Conservation (phyloP, 345 rosid species). For the Brassica rapa region DNA sequence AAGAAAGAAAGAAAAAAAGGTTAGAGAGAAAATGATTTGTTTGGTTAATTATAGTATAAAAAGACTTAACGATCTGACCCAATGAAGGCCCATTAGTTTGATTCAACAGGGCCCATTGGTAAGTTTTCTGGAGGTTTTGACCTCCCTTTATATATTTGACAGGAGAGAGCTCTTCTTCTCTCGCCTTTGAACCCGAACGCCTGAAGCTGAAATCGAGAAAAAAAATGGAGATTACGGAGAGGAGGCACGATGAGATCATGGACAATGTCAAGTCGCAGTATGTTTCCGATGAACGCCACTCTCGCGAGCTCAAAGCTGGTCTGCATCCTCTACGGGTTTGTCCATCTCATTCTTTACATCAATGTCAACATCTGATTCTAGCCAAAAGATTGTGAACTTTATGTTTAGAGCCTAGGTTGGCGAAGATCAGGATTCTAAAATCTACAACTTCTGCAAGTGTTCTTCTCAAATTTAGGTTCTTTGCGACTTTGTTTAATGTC, state of each 20-base stretch:
- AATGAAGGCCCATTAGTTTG: slow-evolving; percentile 14
- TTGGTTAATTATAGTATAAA: background rate
- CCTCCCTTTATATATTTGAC: background rate
- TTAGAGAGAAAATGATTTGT: background rate
- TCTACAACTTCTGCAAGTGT: background rate
- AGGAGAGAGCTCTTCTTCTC: background rate
- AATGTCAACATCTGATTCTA: background rate
- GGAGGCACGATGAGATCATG: slow-evolving; percentile 59
- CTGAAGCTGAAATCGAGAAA: slow-evolving; percentile 2
- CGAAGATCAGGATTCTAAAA: slow-evolving; percentile 16
- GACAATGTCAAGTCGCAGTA: slow-evolving; percentile 31
- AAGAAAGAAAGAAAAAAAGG: too few species aligned
- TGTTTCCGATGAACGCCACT: slow-evolving; percentile 60
- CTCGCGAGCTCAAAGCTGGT: slow-evolving; percentile 79
- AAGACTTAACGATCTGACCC: background rate
- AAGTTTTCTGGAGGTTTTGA: slow-evolving; percentile 5
- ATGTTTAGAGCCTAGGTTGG: slow-evolving; percentile 2
- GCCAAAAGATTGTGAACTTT: background rate
- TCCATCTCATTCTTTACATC: background rate
- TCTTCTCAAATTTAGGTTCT: background rate
- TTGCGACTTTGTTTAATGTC: background rate
- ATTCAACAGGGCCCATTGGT: slow-evolving; percentile 17
- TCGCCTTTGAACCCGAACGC: slow-evolving; percentile 20
- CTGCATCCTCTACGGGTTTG: slow-evolving; percentile 88
- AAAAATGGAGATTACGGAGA: slow-evolving; percentile 63